Conservation (phyloP, 108 stramenopile species). For the Cyclotella atomus region DNA sequence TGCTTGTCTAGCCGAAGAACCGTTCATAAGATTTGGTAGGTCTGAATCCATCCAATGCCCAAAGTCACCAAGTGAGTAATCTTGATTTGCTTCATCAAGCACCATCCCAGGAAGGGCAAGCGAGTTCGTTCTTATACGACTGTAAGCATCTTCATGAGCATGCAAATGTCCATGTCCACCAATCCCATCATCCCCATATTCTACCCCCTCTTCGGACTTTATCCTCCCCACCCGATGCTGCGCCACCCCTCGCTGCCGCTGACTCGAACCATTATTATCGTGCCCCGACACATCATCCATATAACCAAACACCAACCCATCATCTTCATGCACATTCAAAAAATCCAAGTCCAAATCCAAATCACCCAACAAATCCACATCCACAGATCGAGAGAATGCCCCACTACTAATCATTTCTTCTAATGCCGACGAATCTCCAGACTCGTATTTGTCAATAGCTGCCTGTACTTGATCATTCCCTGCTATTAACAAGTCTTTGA, state of each 20-base stretch:
- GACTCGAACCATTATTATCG: constrained; percentile 18
- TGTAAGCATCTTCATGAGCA: constrained; percentile 55
- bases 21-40: constrained; percentile 16
- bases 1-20: not conserved
- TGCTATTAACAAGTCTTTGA: constrained; percentile 91
- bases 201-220: not conserved
- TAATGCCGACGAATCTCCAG: constrained; percentile 75
- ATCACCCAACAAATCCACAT: constrained; percentile 86
- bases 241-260: not conserved
- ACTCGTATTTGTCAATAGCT: constrained; percentile 89
- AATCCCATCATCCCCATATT: constrained; percentile 65
- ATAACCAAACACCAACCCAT: constrained; percentile 35
- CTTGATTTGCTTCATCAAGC: constrained; percentile 38
- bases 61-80: constrained; percentile 42
- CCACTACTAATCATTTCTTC: constrained; percentile 79
- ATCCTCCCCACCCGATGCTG: not conserved
- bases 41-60: constrained; percentile 76
- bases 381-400: constrained; percentile 53
- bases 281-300: constrained; percentile 32
- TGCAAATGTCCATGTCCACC: constrained; percentile 66
- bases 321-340: constrained; percentile 65
- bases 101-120: constrained; percentile 58
- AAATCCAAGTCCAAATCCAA: constrained; percentile 90
- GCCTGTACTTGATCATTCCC: constrained; percentile 80
- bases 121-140: constrained; percentile 77